Evolutionary conservation across 2,329 filamentous ascomycete species (phyloP).

Genomic region (Fusarium robinianum): DNA sequence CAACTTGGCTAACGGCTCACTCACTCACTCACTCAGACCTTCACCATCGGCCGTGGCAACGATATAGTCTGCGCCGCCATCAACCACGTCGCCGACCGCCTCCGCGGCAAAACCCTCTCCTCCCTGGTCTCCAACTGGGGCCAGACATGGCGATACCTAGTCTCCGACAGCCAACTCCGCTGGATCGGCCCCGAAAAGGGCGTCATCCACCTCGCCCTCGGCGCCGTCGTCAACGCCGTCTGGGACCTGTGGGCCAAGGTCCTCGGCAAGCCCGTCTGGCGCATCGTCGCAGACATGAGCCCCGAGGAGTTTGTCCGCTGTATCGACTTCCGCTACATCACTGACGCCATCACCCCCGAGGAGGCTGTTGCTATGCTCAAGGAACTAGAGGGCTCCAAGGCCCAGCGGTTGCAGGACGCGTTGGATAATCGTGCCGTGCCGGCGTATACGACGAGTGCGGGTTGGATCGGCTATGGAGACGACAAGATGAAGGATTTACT

Average conservation of each 20-base stretch:
- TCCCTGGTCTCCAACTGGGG: constrained; percentile 82
- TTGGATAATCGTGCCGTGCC: constrained; percentile 76
- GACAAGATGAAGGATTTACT: constrained; percentile 82
- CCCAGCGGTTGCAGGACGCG: constrained; percentile 72
- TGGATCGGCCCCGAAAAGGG: constrained; percentile 97
- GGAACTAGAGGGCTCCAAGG: constrained; percentile 69
- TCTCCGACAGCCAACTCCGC: constrained; percentile 85
- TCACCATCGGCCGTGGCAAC: constrained; percentile 88
- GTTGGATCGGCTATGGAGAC: constrained; percentile 89
- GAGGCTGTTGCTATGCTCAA: constrained; percentile 76
- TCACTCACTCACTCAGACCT: constrained; percentile 56
- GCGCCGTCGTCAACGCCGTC: constrained; percentile 85
- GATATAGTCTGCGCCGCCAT: constrained; percentile 90
- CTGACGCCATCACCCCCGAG: constrained; percentile 85
- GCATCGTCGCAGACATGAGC: constrained; percentile 85
- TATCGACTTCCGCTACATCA: constrained; percentile 95
- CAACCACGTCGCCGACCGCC: constrained; percentile 73
- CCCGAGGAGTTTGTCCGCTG: constrained; percentile 85
- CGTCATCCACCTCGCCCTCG: constrained; percentile 89
- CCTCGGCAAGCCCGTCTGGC: constrained; percentile 86
- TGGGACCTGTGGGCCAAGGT: constrained; percentile 97
- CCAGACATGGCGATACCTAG: constrained; percentile 88
- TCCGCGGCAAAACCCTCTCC: constrained; percentile 75
- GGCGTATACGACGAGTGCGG: constrained; percentile 87
- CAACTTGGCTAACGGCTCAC: not conserved